Percentiles rank a stretch among this genome's conserved stretches.
Evolutionary conservation across 2,329 filamentous ascomycete species (phyloP).

Genomic region (Monosporascus sp.): DNA sequence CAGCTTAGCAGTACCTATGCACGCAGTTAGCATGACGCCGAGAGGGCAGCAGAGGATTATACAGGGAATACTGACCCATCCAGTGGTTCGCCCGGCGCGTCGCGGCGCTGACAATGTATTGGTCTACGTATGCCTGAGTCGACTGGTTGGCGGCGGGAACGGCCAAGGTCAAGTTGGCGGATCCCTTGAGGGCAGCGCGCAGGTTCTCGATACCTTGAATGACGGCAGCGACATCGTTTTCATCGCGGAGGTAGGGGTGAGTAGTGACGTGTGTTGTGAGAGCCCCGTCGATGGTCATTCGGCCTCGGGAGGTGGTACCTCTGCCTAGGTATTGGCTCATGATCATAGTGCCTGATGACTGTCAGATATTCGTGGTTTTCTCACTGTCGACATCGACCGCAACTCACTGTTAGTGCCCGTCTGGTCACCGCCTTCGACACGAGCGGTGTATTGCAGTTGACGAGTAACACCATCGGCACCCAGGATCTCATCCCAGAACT

Average conservation of each 20-base stretch:
- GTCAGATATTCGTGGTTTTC: neutral
- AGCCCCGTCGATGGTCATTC: conserved; percentile 54
- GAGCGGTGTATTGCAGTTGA: conserved; percentile 62
- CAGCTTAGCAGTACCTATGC: conserved; percentile 50
- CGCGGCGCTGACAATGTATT: conserved; percentile 29
- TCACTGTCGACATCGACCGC: neutral
- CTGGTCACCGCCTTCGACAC: conserved; percentile 49
- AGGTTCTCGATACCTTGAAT: conserved; percentile 58
- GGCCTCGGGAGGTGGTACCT: conserved; percentile 55
- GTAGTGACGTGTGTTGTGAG: conserved; percentile 55
- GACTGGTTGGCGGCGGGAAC: conserved; percentile 49
- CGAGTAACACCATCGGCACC: conserved; percentile 54
- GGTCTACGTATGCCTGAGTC: conserved; percentile 50
- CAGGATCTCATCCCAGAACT: conserved; percentile 52
- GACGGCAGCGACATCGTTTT: conserved; percentile 56
- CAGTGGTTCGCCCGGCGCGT: conserved; percentile 47
- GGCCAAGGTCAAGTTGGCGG: conserved; percentile 53
- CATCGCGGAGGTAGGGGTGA: conserved; percentile 54
- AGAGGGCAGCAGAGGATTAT: neutral
- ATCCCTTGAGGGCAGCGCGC: conserved; percentile 45
- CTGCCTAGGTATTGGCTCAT: conserved; percentile 61
- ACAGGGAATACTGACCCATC: conserved; percentile 33
- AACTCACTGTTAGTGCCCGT: conserved; percentile 28
- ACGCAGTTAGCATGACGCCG: too few relatives aligned
- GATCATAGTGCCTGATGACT: conserved; percentile 38